Conservation (phyloP, 129 eudicot species). For the Cynara cardunculus region DNA sequence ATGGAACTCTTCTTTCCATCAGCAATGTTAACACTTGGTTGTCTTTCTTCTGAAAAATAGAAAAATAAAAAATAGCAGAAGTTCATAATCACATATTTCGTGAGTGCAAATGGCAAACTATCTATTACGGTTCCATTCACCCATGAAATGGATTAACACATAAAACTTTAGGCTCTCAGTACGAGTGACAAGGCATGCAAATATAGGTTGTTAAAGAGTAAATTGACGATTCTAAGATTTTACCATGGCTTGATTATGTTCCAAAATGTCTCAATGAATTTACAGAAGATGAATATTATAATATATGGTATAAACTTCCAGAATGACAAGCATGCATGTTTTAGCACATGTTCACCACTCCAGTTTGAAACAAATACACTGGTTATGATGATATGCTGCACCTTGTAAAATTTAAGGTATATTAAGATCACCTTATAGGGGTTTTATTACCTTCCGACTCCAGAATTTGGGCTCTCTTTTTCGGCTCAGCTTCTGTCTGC, state of each 20-base stretch:
- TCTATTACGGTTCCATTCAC: neutral
- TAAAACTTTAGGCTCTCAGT: neutral
- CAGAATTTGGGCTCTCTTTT: conserved; percentile 79
- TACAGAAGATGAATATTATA: neutral
- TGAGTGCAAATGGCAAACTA: neutral
- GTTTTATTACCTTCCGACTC: conserved; percentile 78
- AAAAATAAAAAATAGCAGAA: neutral
- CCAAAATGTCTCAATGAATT: neutral
- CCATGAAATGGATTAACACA: neutral
- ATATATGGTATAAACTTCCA: neutral
- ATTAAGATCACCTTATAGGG: neutral
- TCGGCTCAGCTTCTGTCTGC: conserved; percentile 99
- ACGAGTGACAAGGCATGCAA: neutral
- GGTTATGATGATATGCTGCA: neutral
- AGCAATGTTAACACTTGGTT: conserved; percentile 66
- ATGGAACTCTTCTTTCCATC: conserved; percentile 73
- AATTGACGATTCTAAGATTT: neutral
- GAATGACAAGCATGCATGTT: neutral
- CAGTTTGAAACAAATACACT: neutral
- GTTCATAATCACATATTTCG: neutral
- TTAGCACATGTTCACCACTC: neutral
- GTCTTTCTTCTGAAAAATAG: conserved; percentile 64
- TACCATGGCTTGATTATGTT: neutral
- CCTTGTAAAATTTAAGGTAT: neutral
- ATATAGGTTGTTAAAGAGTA: neutral